These are phyloP conservation scores for Wilcoxina mikolae DNA, from an alignment of 495 filamentous ascomycete species.

Conservation along the genomic window DNA sequence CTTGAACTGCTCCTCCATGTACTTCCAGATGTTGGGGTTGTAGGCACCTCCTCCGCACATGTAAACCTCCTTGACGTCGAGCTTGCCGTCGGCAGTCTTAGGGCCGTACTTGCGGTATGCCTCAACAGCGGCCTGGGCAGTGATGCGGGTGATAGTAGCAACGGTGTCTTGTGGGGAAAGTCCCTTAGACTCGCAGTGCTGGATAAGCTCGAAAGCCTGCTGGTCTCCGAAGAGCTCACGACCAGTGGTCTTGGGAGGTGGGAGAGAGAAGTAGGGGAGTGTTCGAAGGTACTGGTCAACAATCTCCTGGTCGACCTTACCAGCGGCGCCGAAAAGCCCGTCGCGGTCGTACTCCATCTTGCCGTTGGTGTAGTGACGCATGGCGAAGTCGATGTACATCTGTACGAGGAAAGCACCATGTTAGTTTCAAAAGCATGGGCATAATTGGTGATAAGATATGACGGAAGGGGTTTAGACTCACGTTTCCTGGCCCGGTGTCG, in stretches of 20 bases:
- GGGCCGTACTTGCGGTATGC: conserved; percentile 41
- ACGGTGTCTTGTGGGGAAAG: conserved; percentile 38
- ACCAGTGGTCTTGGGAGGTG: conserved; percentile 44
- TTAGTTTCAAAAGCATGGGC: not conserved
- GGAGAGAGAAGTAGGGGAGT: conserved; percentile 36
- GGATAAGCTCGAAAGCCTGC: conserved; percentile 36
- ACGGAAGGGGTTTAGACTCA: conserved; percentile 7
- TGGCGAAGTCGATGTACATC: conserved; percentile 34
- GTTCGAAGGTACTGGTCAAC: conserved; percentile 38
- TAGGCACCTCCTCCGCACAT: conserved; percentile 46
- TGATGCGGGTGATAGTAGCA: conserved; percentile 43
- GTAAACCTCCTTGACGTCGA: conserved; percentile 42
- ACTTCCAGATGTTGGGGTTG: conserved; percentile 42
- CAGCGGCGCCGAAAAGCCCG: conserved; percentile 39
- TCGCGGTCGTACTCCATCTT: conserved; percentile 36
- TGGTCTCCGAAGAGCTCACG: conserved; percentile 45
- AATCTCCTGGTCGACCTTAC: conserved; percentile 38
- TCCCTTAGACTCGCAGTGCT: conserved; percentile 33
- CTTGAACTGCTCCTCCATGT: conserved; percentile 38
- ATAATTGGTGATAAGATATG: not conserved
- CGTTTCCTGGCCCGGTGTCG: conserved; percentile 38
- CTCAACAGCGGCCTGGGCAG: conserved; percentile 41
- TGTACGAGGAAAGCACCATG: not conserved
- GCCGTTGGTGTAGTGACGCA: conserved; percentile 36
- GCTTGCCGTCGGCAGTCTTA: conserved; percentile 27